Evolutionary conservation across 768 basidiomycete species (phyloP).

Genomic region (Hygrophorus russula): DNA sequence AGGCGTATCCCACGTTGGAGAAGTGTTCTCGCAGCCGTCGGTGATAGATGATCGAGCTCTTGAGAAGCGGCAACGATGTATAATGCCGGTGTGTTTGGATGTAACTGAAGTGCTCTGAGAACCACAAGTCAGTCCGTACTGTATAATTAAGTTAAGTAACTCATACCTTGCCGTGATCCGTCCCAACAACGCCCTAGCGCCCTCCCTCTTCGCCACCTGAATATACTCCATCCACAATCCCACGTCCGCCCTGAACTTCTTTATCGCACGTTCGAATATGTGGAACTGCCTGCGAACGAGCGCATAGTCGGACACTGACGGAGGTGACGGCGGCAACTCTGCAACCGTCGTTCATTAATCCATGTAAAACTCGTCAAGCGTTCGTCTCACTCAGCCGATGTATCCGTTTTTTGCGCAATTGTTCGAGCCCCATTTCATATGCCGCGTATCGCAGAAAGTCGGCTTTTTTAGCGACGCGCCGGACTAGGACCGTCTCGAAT

Average conservation of each 20-base stretch:
- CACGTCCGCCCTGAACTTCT: slow-evolving; percentile 81
- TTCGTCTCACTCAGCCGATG: slow-evolving; percentile 48
- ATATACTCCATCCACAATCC: slow-evolving; percentile 87
- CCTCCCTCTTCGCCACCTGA: slow-evolving; percentile 69
- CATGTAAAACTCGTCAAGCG: not conserved
- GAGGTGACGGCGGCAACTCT: slow-evolving; percentile 35
- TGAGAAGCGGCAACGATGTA: slow-evolving; percentile 82
- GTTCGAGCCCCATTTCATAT: slow-evolving; percentile 85
- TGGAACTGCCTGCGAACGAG: slow-evolving; percentile 78
- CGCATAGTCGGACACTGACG: slow-evolving; percentile 75
- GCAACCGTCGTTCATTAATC: slow-evolving; percentile 7
- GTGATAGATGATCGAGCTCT: slow-evolving; percentile 63
- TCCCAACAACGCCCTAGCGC: slow-evolving; percentile 69
- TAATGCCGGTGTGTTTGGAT: slow-evolving; percentile 65
- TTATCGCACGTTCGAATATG: slow-evolving; percentile 83
- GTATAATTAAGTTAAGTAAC: not conserved
- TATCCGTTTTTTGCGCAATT: slow-evolving; percentile 62
- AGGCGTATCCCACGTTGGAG: slow-evolving; percentile 80
- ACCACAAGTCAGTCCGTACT: not conserved
- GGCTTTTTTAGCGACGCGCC: slow-evolving; percentile 73
- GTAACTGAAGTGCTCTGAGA: slow-evolving; percentile 82
- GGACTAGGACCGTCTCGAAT: slow-evolving; percentile 76
- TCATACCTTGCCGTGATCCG: slow-evolving; percentile 72
- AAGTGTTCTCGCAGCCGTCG: slow-evolving; percentile 71
- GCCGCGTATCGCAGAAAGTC: slow-evolving; percentile 88